Conservation (phyloP, 768 basidiomycete genomes). For the Mrakia frigida region DNA sequence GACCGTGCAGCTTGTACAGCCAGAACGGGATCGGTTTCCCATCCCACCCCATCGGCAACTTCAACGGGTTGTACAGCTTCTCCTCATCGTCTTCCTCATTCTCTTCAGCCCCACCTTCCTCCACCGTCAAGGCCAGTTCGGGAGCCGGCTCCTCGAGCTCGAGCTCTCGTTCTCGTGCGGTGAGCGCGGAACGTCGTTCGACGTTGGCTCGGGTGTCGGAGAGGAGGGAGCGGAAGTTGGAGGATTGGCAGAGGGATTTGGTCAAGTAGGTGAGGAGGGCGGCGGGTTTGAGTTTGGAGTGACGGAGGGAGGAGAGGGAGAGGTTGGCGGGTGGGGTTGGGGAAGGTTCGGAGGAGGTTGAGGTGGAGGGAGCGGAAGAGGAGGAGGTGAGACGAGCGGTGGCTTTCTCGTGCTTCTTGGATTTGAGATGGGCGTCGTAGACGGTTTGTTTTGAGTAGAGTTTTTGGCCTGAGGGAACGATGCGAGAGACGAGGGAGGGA, state of each 20-base stretch:
- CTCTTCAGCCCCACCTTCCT: slow-evolving; percentile 44
- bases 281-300: slow-evolving; percentile 56
- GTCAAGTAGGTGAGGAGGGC: slow-evolving; percentile 69
- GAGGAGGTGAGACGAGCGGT: slow-evolving; percentile 57
- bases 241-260: slow-evolving; percentile 58
- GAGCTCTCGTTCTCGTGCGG: slow-evolving; percentile 76
- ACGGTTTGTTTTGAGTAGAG: slow-evolving; percentile 95
- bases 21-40: slow-evolving; percentile 99
- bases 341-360: slow-evolving; percentile 5
- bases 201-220: slow-evolving; percentile 93
- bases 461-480: slow-evolving; percentile 67
- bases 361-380: slow-evolving; percentile 16
- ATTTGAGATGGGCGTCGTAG: slow-evolving; percentile 89
- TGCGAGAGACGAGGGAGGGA: slow-evolving; percentile 8
- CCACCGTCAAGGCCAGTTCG: slow-evolving; percentile 41
- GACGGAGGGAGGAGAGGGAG: slow-evolving; percentile 27
- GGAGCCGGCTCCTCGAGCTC: slow-evolving; percentile 74
- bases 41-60: slow-evolving; percentile 94
- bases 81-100: slow-evolving; percentile 79
- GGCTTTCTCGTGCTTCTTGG: slow-evolving; percentile 93
- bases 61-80: slow-evolving; percentile 94
- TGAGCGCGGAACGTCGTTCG: slow-evolving; percentile 91
- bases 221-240: slow-evolving; percentile 59
- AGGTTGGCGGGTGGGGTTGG: not conserved
- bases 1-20: slow-evolving; percentile 94